Evolutionary conservation across 352 stramenopile genomes (phyloP), one percentile per base, ranked within the genome.

Genomic region (Globisporangium canariense): DNA sequence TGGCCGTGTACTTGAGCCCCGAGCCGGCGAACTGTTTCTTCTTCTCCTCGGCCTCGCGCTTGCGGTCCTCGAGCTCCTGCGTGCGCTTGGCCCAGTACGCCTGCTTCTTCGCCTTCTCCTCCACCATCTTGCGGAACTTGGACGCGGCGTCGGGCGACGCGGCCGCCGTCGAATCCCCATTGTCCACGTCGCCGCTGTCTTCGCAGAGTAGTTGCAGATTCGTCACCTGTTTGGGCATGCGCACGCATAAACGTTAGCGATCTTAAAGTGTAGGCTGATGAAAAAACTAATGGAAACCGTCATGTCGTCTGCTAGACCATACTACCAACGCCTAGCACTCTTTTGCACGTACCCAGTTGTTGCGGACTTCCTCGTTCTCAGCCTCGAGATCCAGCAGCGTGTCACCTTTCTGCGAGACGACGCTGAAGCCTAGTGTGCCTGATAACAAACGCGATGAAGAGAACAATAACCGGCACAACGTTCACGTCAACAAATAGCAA

Each of bases 1-100:
- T 73, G 5, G 86, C 86, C 2, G 86, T 94, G 69, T 93, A 94
- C 66, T 91, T 94, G 77, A 93, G 89, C 5, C 86, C 86, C 6
- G 72, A 74, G 32, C 76, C 72, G 7, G 78, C 72, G 58, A 91
- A 90, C 62, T 88, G 76, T 58, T 91, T 90, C 68, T 94, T 94
- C 34, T 81, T 73, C 58, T 91, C 83, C 60, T 92, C 83, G 14
- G 86, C 83, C 57, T 93, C 81, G 52, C 72, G 66, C 61, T 93
- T 89, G 18, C 83, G 78, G 36, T 91, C 73, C 64, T 92, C 81
- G 4, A 94, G 72, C 60, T 92, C 86, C 62, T 90, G 73, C 4
- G 83, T 88, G 32, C 86, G 83, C 66, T 91, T 85, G 2, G 71
- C 64, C 86, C 86, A 94, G 67, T 94, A 94, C 45, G 67, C 75